A percentile compares a stretch with the other conserved stretches of the same genome.
phyloP scores from a whole-genome alignment of 176 grass and related monocot species.

The Triticum turgidum region DNA sequence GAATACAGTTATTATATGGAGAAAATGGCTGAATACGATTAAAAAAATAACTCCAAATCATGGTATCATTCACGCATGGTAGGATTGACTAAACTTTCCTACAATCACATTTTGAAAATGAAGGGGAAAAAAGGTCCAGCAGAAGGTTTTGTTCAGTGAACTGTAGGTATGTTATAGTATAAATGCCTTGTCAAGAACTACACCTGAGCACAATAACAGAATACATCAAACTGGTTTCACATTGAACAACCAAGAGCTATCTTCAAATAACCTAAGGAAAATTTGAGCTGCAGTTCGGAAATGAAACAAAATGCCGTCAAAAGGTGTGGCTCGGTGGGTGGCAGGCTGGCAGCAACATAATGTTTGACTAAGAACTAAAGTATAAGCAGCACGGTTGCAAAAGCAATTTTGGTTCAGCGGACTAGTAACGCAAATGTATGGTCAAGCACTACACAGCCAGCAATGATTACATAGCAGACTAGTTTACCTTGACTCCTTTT shows the following conservation, averaged over 20 bases:
- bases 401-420: background rate
- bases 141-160: constrained; percentile 23
- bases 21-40: background rate
- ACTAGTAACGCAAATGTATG: background rate
- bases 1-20: background rate
- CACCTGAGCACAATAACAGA: background rate
- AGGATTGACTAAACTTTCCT: background rate
- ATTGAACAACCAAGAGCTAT: background rate
- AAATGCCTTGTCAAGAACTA: background rate
- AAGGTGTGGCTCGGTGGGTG: constrained; percentile 7
- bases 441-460: background rate
- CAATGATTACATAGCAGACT: background rate
- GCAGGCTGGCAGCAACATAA: background rate
- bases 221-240: background rate
- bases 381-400: background rate
- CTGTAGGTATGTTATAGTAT: background rate
- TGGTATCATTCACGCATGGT: background rate
- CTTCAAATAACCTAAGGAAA: background rate
- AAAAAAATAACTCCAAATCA: background rate
- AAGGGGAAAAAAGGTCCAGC: background rate
- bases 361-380: background rate
- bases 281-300: background rate
- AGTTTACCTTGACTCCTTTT: background rate
- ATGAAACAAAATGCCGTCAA: background rate
- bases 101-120: background rate